Conservation (phyloP, 1,284 basidiomycete genomes). For the Schizophyllum commune region DNA sequence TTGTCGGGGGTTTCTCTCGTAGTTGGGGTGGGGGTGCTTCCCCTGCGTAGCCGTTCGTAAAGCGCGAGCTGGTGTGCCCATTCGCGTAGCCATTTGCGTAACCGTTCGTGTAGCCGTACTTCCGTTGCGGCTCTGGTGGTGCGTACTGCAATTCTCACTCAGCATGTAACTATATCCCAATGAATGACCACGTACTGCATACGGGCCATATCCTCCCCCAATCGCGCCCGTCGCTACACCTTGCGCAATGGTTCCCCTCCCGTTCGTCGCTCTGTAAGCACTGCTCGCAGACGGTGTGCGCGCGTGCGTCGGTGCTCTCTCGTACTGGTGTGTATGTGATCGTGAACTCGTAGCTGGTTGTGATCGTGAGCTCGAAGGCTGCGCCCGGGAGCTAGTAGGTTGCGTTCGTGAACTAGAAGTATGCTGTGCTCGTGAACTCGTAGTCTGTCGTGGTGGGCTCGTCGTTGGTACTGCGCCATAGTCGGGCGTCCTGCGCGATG, state of each 20-base stretch:
- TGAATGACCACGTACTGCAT: slow-evolving; percentile 50
- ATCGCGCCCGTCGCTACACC: slow-evolving; percentile 68
- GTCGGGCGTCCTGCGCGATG: not conserved
- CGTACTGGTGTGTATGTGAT: not conserved
- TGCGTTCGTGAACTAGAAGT: not conserved
- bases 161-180: slow-evolving; percentile 2
- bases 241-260: slow-evolving; percentile 45
- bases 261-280: not conserved
- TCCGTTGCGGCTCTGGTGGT: not conserved
- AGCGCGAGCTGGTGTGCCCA: slow-evolving; percentile 43
- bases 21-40: slow-evolving; percentile 23
- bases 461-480: not conserved
- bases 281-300: not conserved
- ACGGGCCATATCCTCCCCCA: slow-evolving; percentile 71
- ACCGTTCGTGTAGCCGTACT: not conserved
- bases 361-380: not conserved
- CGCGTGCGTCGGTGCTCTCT: not conserved
- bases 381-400: not conserved
- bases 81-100: slow-evolving; percentile 4
- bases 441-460: not conserved
- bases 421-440: not conserved
- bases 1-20: slow-evolving; percentile 23
- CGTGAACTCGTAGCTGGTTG: not conserved
- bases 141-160: slow-evolving; percentile 7
- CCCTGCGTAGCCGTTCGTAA: slow-evolving; percentile 56